Evolutionary conservation across 768 basidiomycete species (phyloP), one percentile per base, ranked within the genome.

Genomic region (Mycena floridula): DNA sequence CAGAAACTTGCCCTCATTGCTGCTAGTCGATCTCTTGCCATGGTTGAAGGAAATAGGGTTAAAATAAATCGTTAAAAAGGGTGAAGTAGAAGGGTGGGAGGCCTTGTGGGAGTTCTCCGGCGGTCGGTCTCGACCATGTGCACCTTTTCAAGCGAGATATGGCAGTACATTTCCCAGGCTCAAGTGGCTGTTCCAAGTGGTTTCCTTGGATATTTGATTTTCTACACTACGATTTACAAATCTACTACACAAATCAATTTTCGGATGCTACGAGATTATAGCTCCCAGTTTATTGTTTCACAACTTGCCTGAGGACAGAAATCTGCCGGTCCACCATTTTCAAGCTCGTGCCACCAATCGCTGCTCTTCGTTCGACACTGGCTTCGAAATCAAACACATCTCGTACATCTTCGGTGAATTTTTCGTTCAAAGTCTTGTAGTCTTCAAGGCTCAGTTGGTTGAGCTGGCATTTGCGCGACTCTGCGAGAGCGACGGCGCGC

Each of bases 341-440:
- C 47, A 76, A 74, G 60, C 89, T 91, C 4, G 96, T 82, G 8
- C 96, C 96, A 25, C 96, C 96, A 53, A 97, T 90, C 2, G 94
- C 84, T 56, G 87, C 76, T 56, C 94, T 69, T 50, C 91, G 79
- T 70, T 99, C 96, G 12, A 98, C 93, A 50, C 87, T 90, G 39
- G 86, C 84, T 63, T 98, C 95, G 60, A 97, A 99, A 65, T 98
- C 79, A 60, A 98, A 99, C 40, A 99, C 83, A 3, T 70, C 63
- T 52, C 77, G 71, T 9, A 99, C 81, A 59, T 97, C 93, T 16
- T 85, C 79, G 9, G 73, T 72, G 59, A 99, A 99, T 53, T 82
- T 79, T 27, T 76, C 72, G 52, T 79, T 82, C 52, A 99, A 69
- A 26, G 62, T 61, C 59, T 86, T 79, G 69, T 80, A 94, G 63